phyloP scores from a whole-genome alignment of 495 filamentous ascomycete genomes.

The Rostrohypoxylon terebratum region DNA sequence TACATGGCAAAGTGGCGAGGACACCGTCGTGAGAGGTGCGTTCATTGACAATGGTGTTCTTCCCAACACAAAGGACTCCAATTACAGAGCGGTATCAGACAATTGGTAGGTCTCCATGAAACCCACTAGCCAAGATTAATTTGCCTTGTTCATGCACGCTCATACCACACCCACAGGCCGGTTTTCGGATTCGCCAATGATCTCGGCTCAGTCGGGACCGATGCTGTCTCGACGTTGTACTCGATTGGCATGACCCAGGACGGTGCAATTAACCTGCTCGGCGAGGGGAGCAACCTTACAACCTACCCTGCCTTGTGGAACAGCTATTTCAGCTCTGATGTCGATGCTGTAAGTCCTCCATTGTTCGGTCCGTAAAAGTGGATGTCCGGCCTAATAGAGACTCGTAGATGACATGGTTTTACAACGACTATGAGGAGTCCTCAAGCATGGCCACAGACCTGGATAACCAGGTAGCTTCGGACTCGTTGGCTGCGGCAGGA shows the following conservation, averaged over 20 bases:
- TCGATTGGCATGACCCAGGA: slow-evolving; percentile 84
- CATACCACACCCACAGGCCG: slow-evolving; percentile 60
- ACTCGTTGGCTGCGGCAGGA: slow-evolving; percentile 74
- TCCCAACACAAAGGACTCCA: slow-evolving; percentile 70
- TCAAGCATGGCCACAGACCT: slow-evolving; percentile 67
- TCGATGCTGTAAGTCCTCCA: slow-evolving; percentile 56
- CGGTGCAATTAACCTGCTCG: slow-evolving; percentile 81
- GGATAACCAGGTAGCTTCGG: slow-evolving; percentile 73
- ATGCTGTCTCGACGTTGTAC: slow-evolving; percentile 66
- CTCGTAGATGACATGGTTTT: slow-evolving; percentile 71
- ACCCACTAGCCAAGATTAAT: neutral
- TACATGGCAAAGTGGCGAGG: slow-evolving; percentile 75
- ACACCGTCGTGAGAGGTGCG: slow-evolving; percentile 69
- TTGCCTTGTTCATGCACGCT: slow-evolving; percentile 22
- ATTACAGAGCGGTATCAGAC: slow-evolving; percentile 77
- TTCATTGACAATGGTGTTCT: slow-evolving; percentile 75
- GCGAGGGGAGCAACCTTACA: slow-evolving; percentile 71
- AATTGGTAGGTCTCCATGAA: slow-evolving; percentile 62
- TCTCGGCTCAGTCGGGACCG: slow-evolving; percentile 61
- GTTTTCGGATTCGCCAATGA: slow-evolving; percentile 90
- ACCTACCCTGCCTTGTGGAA: slow-evolving; percentile 83
- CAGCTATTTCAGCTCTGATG: slow-evolving; percentile 71
- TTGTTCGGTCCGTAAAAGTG: neutral
- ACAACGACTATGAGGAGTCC: slow-evolving; percentile 73
- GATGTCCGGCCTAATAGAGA: slow-evolving; percentile 8